phyloP scores from a whole-genome alignment of 306 rosid genomes.

The Dryas alaskensis region DNA sequence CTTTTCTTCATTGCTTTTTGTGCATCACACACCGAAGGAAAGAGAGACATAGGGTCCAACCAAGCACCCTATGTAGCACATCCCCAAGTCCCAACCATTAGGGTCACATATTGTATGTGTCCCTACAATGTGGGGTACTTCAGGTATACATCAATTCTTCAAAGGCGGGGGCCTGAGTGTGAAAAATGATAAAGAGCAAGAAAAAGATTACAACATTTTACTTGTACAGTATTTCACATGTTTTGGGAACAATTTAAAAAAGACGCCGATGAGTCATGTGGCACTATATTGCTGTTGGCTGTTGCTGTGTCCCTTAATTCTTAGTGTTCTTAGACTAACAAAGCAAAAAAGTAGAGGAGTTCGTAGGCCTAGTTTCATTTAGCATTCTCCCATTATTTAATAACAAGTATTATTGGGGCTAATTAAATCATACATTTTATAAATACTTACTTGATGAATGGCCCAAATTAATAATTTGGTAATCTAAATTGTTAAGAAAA shows the following conservation, averaged over 20 bases:
- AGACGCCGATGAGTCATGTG: slow-evolving; percentile 15
- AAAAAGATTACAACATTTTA: background rate
- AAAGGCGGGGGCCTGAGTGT: too few species aligned
- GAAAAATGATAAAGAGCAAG: too few species aligned
- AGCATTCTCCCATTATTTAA: too few species aligned
- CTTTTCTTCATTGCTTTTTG: slow-evolving; percentile 30
- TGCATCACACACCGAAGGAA: slow-evolving; percentile 17
- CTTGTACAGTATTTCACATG: slow-evolving; percentile 8
- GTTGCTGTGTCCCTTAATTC: background rate
- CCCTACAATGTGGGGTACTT: slow-evolving; percentile 9
- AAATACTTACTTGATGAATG: too few species aligned
- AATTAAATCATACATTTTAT: too few species aligned
- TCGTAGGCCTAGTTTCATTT: too few species aligned
- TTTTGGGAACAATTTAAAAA: background rate
- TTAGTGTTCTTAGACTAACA: slow-evolving; percentile 12
- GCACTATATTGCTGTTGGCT: slow-evolving; percentile 19
- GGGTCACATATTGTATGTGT: background rate
- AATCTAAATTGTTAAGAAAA: too few species aligned
- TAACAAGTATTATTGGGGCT: too few species aligned
- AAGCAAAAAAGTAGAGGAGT: background rate
- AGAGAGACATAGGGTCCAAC: background rate
- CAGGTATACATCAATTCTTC: background rate
- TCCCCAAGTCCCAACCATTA: background rate
- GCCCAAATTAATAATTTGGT: too few species aligned
- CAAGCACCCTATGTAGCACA: background rate